Conservation (phyloP, 495 filamentous ascomycete genomes). For the Cercophora newfieldiana region DNA sequence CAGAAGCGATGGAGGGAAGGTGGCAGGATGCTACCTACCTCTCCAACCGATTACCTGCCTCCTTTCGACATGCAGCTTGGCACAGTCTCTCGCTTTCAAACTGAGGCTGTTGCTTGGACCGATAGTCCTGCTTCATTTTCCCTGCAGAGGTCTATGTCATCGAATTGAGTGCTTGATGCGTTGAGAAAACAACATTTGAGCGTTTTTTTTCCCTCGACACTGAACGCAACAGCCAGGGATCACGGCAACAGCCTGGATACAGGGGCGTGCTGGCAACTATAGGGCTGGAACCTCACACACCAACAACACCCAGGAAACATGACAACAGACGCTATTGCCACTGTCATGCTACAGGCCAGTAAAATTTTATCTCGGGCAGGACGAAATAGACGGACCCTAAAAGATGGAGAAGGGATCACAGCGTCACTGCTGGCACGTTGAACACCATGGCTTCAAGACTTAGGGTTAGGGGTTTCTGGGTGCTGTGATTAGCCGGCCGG, state of each 20-base stretch:
- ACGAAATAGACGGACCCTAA: neutral
- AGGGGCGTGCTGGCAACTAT: neutral
- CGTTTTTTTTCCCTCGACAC: neutral
- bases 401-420: neutral
- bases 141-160: neutral
- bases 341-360: neutral
- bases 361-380: neutral
- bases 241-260: neutral
- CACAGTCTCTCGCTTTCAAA: neutral
- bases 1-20: neutral
- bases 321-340: neutral
- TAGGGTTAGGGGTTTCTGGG: conserved; percentile 1
- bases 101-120: neutral
- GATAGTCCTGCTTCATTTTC: neutral
- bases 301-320: neutral
- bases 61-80: conserved; percentile 1
- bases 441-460: neutral
- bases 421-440: neutral
- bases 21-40: neutral
- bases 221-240: neutral
- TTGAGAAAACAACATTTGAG: no score
- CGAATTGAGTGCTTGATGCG: neutral
- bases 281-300: neutral
- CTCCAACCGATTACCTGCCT: neutral
- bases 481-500: conserved; percentile 9